Conservation (phyloP, 192 early-diverging fungal species). For the Umbelopsis sp. region DNA sequence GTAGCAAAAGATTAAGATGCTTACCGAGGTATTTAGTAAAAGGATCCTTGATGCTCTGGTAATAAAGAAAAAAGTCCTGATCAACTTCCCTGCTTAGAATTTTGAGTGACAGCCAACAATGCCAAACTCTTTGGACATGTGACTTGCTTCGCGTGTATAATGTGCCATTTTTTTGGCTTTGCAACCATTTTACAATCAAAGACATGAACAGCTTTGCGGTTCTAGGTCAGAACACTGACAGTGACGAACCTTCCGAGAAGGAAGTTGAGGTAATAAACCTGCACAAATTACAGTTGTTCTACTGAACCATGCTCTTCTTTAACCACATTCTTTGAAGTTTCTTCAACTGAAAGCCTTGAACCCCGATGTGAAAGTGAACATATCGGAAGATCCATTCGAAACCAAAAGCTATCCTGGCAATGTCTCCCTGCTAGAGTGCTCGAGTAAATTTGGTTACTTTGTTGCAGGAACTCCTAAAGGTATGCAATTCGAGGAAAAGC, state of each 20-base stretch:
- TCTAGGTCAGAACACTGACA: conserved; percentile 1
- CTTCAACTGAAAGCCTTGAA: conserved; percentile 29
- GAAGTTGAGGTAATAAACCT: not conserved
- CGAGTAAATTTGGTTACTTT: conserved; percentile 68
- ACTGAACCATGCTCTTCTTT: not conserved
- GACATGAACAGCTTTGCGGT: conserved; percentile 8
- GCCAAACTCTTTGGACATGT: not conserved
- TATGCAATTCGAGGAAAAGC: conserved; percentile 18
- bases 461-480: conserved; percentile 63
- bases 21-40: too few relatives aligned
- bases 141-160: not conserved
- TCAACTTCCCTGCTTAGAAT: too few relatives aligned
- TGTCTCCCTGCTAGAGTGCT: conserved; percentile 58
- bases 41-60: too few relatives aligned
- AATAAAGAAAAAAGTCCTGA: too few relatives aligned
- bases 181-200: conserved; percentile 7
- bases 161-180: not conserved
- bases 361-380: conserved; percentile 43
- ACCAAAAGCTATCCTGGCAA: conserved; percentile 42
- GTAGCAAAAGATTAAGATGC: too few relatives aligned
- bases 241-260: conserved; percentile 8
- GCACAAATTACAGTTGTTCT: not conserved
- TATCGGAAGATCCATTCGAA: conserved; percentile 35
- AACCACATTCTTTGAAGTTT: not conserved
- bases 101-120: too few relatives aligned